Conservation (phyloP, 208 protist genomes). For the Leishmania braziliensis region DNA sequence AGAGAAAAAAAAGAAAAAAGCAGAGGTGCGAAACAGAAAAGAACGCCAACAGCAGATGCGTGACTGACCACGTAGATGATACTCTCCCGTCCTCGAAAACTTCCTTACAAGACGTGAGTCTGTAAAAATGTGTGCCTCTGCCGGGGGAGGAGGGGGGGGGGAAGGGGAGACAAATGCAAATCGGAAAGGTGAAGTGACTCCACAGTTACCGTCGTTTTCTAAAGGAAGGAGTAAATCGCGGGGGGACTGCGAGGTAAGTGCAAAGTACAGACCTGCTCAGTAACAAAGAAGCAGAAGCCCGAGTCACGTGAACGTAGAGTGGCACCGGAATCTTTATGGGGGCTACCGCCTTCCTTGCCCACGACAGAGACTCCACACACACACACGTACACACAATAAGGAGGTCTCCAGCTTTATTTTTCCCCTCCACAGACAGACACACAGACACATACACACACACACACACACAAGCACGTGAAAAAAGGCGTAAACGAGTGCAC, state of each 20-base stretch:
- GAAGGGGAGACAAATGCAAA: not conserved
- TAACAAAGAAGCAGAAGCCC: not conserved
- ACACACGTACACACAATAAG: not conserved
- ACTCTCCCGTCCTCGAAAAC: not conserved
- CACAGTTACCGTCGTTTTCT: not conserved
- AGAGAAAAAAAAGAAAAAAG: not conserved
- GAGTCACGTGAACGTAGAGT: not conserved
- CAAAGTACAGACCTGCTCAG: not conserved
- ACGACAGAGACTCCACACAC: not conserved
- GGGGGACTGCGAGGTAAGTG: not conserved
- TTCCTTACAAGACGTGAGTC: not conserved
- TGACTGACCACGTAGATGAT: not conserved
- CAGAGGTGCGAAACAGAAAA: not conserved
- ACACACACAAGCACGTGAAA: not conserved
- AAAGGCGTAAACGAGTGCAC: not conserved
- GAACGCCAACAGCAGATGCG: too few species aligned
- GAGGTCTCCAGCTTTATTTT: not conserved
- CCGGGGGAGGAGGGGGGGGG: too few species aligned
- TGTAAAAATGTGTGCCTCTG: not conserved
- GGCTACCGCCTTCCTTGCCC: not conserved
- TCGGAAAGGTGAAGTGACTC: not conserved
- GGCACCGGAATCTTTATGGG: not conserved
- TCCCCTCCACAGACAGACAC: not conserved
- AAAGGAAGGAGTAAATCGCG: not conserved
- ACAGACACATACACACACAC: not conserved